Evolutionary conservation across 2,329 filamentous ascomycete species (phyloP).

Genomic region (Cryphonectria nitschkei): DNA sequence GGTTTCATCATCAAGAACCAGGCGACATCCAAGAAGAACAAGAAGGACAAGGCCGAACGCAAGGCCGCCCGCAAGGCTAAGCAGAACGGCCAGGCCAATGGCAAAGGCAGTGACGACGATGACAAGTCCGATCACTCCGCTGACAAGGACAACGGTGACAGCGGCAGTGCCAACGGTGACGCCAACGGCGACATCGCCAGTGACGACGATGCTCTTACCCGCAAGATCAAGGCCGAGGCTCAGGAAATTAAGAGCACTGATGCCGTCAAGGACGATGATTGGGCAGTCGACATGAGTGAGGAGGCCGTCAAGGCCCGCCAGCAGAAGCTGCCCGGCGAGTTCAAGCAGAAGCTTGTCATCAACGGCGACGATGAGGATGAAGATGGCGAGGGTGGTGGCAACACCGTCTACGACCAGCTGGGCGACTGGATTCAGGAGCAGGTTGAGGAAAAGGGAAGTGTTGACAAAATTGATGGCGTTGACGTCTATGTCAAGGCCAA

Average conservation of each 20-base stretch:
- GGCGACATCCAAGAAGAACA: conserved; percentile 88
- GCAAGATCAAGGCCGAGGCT: conserved; percentile 71
- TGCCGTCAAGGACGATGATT: conserved; percentile 79
- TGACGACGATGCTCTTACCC: conserved; percentile 79
- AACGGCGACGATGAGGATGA: conserved; percentile 78
- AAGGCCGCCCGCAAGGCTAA: conserved; percentile 92
- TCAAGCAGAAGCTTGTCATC: conserved; percentile 88
- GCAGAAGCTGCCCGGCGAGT: conserved; percentile 88
- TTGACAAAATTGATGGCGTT: conserved; percentile 82
- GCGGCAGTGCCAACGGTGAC: conserved; percentile 55
- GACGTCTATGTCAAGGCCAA: conserved; percentile 96
- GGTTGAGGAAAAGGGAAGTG: conserved; percentile 70
- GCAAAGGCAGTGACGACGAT: conserved; percentile 56
- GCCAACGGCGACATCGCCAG: conserved; percentile 71
- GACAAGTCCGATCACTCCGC: conserved; percentile 55
- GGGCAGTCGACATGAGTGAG: conserved; percentile 96
- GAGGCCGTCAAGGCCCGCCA: conserved; percentile 94
- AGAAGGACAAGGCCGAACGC: conserved; percentile 93
- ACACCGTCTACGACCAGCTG: conserved; percentile 84
- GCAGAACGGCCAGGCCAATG: conserved; percentile 68
- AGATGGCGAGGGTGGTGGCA: conserved; percentile 74
- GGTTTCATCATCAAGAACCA: conserved; percentile 86
- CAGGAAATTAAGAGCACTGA: conserved; percentile 51
- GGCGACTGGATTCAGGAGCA: conserved; percentile 88
- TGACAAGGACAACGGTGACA: conserved; percentile 53